Percentiles rank a stretch among this genome's conserved stretches.
Evolutionary conservation across 2,329 filamentous ascomycete genomes (phyloP).

Genomic region (Trichoderma gracile): DNA sequence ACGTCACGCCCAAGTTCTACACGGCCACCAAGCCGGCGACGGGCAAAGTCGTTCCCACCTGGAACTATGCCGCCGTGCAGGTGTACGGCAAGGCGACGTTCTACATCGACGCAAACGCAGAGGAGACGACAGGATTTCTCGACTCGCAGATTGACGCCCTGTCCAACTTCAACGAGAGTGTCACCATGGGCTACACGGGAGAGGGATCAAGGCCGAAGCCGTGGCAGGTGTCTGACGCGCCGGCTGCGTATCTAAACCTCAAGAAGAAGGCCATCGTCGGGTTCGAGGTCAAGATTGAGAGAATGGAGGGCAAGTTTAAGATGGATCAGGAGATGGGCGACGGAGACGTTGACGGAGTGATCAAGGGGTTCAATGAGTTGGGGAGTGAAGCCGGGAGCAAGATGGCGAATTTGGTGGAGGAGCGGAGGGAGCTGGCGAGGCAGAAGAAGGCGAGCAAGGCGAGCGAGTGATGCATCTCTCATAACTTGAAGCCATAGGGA

Average conservation of each 20-base stretch:
- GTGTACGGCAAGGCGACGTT: constrained; percentile 60
- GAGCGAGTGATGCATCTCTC: not conserved
- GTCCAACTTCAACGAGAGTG: constrained; percentile 50
- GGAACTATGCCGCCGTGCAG: constrained; percentile 69
- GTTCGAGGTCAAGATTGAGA: constrained; percentile 58
- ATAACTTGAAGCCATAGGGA: not conserved
- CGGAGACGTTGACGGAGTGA: constrained; percentile 58
- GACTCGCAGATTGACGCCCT: constrained; percentile 55
- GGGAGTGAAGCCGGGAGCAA: constrained; percentile 35
- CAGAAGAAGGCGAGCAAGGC: constrained; percentile 15
- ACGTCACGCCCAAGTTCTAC: constrained; percentile 70
- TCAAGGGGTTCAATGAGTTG: constrained; percentile 53
- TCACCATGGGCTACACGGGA: constrained; percentile 57
- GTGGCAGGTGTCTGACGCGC: constrained; percentile 62
- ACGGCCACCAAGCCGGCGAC: constrained; percentile 62
- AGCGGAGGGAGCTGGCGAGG: constrained; percentile 35
- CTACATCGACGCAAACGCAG: constrained; percentile 50
- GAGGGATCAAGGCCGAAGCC: constrained; percentile 35
- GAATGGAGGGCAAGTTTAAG: constrained; percentile 63
- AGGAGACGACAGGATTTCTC: constrained; percentile 51
- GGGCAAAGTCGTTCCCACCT: constrained; percentile 69
- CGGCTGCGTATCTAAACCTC: constrained; percentile 55
- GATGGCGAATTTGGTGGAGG: constrained; percentile 39
- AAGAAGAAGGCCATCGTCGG: constrained; percentile 61
- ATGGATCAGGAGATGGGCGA: constrained; percentile 62